Base-by-base conservation (phyloP, 2,329 filamentous ascomycete species). In the Verticillium longisporum region DNA sequence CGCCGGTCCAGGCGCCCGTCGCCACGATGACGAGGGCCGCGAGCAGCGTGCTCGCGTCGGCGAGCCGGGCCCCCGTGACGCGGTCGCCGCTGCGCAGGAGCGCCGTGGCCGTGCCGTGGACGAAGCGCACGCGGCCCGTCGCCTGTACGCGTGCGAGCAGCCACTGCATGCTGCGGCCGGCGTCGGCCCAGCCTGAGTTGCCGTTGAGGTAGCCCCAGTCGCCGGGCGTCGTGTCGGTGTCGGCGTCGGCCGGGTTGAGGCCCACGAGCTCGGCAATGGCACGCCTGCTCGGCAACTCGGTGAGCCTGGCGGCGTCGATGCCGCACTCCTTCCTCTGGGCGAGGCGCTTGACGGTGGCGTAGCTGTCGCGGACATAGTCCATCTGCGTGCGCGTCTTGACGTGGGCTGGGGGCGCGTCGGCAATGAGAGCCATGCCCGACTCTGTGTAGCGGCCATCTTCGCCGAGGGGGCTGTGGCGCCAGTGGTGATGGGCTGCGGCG, bases 1-100 rank as follows among this genome's bases (percentile, higher is more conserved):
- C 82, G 2, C 88, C 84, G 2, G 90, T 91, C 93, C 94, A 98
- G 4, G 94, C 92, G 15, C 94, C 94, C 0, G 92, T 87, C 0
- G 94, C 92, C 2, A 96, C 81, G 60, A 97, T 80, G 37, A 90
- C 88, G 7, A 96, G 80, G 62, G 91, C 89, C 1, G 89, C 90
- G 4, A 74, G 76, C 6, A 91, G 65, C 10, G 71, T 75, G 6
- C 73, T 72, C 1, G 80, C 11, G 63, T 83, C 75, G 1, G 69
- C 67, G 9, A 91, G 74, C n/a, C 75, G 75, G 4, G 83, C 87
- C 31, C 87, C 88, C 1, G 77, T 76, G 62, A 66, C 64, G 14
- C 56, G 60, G 9, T 56, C 31, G 13, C 57, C 54, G 15, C 57
- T 26, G 57, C 61, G 85, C 76, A 32, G 66, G 66, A 53, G 65